Conservation (phyloP, 257 asterid genomes). For the Anisodus tanguticus region DNA sequence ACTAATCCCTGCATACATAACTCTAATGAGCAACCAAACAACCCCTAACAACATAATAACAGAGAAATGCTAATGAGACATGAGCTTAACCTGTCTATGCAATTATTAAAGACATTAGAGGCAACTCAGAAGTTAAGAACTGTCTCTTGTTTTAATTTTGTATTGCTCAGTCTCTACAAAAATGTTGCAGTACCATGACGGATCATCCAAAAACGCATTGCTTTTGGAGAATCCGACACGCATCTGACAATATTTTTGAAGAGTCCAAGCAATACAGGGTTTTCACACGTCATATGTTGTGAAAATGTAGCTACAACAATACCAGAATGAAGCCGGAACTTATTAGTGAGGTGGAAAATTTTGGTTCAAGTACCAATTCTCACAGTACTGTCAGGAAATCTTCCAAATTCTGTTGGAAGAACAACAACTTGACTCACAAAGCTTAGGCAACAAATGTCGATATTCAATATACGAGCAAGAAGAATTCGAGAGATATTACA, state of each 20-base stretch:
- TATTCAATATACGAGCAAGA: neutral
- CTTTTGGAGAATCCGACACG: neutral
- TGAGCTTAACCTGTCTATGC: slow-evolving; percentile 14
- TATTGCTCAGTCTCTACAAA: neutral
- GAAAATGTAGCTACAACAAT: neutral
- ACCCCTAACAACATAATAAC: neutral
- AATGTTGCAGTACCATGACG: neutral
- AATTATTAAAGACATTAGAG: neutral
- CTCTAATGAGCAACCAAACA: too few relatives aligned
- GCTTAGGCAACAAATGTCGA: neutral
- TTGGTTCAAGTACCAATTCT: neutral
- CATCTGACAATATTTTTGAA: neutral
- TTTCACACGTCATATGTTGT: neutral
- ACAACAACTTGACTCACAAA: neutral
- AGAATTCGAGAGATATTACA: neutral
- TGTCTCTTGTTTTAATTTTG: neutral
- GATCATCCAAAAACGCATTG: neutral
- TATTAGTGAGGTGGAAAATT: neutral
- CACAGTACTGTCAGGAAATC: neutral
- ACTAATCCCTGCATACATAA: too few relatives aligned
- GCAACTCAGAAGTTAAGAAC: neutral
- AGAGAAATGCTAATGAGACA: neutral
- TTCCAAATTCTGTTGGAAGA: slow-evolving; percentile 1
- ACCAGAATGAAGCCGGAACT: neutral
- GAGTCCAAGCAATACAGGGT: neutral